These are phyloP conservation scores for Trypanosoma conorhini DNA, from an alignment of 208 protist species.

Conservation along the genomic window DNA sequence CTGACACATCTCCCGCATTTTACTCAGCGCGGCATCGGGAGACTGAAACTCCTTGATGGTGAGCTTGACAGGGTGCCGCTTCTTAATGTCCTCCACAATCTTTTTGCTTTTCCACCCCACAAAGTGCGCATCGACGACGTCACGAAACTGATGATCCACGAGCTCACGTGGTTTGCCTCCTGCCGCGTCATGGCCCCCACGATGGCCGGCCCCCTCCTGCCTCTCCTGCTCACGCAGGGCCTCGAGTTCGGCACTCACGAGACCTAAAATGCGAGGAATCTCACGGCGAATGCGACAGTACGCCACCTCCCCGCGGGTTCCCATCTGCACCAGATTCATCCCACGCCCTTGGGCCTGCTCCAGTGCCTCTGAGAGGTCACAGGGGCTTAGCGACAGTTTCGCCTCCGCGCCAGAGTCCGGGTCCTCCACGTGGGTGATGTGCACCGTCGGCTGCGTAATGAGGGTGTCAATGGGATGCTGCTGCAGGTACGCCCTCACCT, in stretches of 20 bases:
- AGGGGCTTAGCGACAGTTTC: conserved; percentile 63
- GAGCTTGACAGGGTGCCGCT: conserved; percentile 76
- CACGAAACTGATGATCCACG: conserved; percentile 81
- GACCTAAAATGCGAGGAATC: conserved; percentile 47
- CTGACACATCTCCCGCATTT: conserved; percentile 81
- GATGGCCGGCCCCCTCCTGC: conserved; percentile 9
- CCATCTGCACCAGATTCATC: conserved; percentile 90
- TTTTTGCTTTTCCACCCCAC: conserved; percentile 90
- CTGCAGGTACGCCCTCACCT: conserved; percentile 61
- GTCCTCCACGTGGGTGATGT: conserved; percentile 89
- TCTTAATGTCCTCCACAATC: conserved; percentile 75
- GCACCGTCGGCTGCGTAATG: conserved; percentile 58
- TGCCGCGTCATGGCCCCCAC: conserved; percentile 2
- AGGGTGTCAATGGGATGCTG: conserved; percentile 81
- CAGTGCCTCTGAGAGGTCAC: conserved; percentile 65
- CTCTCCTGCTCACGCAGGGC: conserved; percentile 21
- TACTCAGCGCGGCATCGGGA: conserved; percentile 61
- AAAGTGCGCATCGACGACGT: conserved; percentile 88
- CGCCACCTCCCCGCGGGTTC: conserved; percentile 56
- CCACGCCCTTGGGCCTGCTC: conserved; percentile 54
- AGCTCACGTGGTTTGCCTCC: conserved; percentile 34
- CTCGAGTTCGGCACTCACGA: conserved; percentile 72
- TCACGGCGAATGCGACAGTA: conserved; percentile 85
- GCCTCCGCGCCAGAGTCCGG: conserved; percentile 63
- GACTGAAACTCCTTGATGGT: conserved; percentile 83